Evolutionary conservation across 495 filamentous ascomycete genomes (phyloP).

Genomic region (Aspergillus egyptiacus): DNA sequence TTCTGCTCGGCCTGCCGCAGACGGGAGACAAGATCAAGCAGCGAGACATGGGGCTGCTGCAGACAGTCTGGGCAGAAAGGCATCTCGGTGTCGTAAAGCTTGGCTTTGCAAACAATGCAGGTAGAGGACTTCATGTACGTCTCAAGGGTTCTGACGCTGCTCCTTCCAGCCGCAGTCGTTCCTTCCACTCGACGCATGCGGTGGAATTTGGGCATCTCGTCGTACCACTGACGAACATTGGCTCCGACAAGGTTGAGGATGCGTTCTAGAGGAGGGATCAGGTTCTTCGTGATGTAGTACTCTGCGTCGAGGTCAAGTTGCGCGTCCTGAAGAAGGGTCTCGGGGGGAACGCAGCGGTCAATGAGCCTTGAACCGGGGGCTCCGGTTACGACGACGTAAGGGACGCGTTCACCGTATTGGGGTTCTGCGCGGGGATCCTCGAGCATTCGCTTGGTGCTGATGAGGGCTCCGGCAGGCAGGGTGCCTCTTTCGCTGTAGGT

Average conservation of each 20-base stretch:
- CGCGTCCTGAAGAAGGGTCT: constrained; percentile 68
- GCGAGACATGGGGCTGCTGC: constrained; percentile 46
- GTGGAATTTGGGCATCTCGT: constrained; percentile 91
- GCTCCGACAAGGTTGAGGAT: constrained; percentile 97
- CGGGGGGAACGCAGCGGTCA: constrained; percentile 85
- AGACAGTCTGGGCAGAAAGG: constrained; percentile 62
- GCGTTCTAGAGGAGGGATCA: constrained; percentile 89
- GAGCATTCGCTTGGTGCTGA: constrained; percentile 78
- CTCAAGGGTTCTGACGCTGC: constrained; percentile 65
- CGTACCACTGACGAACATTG: constrained; percentile 87
- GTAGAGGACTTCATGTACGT: constrained; percentile 75
- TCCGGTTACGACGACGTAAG: constrained; percentile 87
- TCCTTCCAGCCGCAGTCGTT: constrained; percentile 21
- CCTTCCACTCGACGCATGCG: constrained; percentile 57
- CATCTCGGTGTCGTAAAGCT: constrained; percentile 46
- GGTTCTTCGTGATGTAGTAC: constrained; percentile 93
- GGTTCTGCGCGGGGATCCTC: constrained; percentile 82
- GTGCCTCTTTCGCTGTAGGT: constrained; percentile 76
- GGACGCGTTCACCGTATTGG: constrained; percentile 91
- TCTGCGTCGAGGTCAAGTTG: constrained; percentile 85
- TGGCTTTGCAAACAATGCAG: constrained; percentile 71
- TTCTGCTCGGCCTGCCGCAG: constrained; percentile 59
- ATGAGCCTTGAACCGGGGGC: constrained; percentile 79
- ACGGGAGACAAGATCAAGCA: constrained; percentile 55
- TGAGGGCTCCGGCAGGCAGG: constrained; percentile 79